Percentiles rank a stretch among this genome's conserved stretches.
These are phyloP conservation scores for Debaryomyces sp. DNA, from an alignment of 1,139 yeast species.

Conservation along the genomic window DNA sequence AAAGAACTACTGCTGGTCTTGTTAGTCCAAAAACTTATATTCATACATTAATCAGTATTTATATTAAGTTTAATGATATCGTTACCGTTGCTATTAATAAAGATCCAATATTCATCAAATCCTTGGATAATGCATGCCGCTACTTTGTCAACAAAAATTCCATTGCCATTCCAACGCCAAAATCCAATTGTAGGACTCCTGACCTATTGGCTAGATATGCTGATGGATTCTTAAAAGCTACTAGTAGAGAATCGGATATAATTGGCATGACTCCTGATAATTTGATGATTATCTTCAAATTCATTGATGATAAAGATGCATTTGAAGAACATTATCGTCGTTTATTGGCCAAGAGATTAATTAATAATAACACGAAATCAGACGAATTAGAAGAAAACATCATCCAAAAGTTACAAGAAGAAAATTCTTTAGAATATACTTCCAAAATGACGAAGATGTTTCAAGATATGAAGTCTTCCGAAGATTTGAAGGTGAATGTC, in stretches of 20 bases:
- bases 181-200: constrained; percentile 67
- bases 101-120: constrained; percentile 80
- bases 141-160: constrained; percentile 80
- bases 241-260: constrained; percentile 68
- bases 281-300: constrained; percentile 84
- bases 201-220: constrained; percentile 89
- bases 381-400: constrained; percentile 85
- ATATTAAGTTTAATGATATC: constrained; percentile 65
- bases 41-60: constrained; percentile 71
- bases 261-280: constrained; percentile 80
- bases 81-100: constrained; percentile 72
- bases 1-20: constrained; percentile 28
- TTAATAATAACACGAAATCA: constrained; percentile 80
- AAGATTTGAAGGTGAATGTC: constrained; percentile 71
- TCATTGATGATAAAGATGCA: constrained; percentile 91
- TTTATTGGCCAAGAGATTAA: constrained; percentile 83
- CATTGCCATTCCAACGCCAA: constrained; percentile 68
- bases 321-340: constrained; percentile 94
- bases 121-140: constrained; percentile 88
- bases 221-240: constrained; percentile 78
- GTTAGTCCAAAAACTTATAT: constrained; percentile 82
- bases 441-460: constrained; percentile 96
- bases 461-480: constrained; percentile 87
- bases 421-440: constrained; percentile 90
- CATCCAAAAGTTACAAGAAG: constrained; percentile 85